A percentile compares a stretch with the other conserved stretches of the same genome.
Conservation (phyloP, 2,329 filamentous ascomycete genomes). For the Grosmannia penicillata region DNA sequence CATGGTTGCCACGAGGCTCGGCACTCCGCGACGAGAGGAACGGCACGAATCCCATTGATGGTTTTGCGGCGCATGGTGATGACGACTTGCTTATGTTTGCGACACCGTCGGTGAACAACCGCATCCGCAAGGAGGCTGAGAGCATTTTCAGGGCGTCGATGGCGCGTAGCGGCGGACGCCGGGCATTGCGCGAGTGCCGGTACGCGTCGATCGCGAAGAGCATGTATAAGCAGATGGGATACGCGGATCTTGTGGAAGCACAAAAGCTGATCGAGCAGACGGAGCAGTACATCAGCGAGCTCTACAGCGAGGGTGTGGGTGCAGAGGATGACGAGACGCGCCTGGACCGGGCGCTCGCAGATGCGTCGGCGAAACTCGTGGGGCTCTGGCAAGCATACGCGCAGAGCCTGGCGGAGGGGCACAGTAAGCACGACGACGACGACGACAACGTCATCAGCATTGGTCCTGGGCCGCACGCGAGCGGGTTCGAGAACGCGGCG, state of each 20-base stretch:
- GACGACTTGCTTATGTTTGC: slow-evolving; percentile 38
- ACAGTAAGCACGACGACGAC: slow-evolving; percentile 5
- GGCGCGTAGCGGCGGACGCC: slow-evolving; percentile 18
- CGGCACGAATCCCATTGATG: too few relatives aligned
- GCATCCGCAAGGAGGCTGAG: slow-evolving; percentile 39
- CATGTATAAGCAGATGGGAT: slow-evolving; percentile 42
- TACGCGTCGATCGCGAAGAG: slow-evolving; percentile 61
- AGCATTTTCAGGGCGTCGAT: slow-evolving; percentile 38
- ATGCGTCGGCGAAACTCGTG: slow-evolving; percentile 34
- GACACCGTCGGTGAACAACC: slow-evolving; percentile 35
- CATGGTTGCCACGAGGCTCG: too few relatives aligned
- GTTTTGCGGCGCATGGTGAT: slow-evolving; percentile 9
- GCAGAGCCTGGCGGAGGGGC: slow-evolving; percentile 25
- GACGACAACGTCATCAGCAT: slow-evolving; percentile 39
- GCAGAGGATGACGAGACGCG: slow-evolving; percentile 38
- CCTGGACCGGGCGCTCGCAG: slow-evolving; percentile 40
- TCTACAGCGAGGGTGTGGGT: slow-evolving; percentile 49
- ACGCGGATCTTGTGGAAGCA: slow-evolving; percentile 51
- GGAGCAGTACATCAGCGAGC: slow-evolving; percentile 51
- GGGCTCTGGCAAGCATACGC: slow-evolving; percentile 41
- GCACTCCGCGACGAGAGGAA: too few relatives aligned
- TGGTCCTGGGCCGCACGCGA: slow-evolving; percentile 46
- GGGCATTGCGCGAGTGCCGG: slow-evolving; percentile 30
- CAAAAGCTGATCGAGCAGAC: slow-evolving; percentile 60
- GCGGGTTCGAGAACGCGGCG: slow-evolving; percentile 58